phyloP scores from a whole-genome alignment of 2,329 filamentous ascomycete species.

The Ceratocystis diversiconidia region DNA sequence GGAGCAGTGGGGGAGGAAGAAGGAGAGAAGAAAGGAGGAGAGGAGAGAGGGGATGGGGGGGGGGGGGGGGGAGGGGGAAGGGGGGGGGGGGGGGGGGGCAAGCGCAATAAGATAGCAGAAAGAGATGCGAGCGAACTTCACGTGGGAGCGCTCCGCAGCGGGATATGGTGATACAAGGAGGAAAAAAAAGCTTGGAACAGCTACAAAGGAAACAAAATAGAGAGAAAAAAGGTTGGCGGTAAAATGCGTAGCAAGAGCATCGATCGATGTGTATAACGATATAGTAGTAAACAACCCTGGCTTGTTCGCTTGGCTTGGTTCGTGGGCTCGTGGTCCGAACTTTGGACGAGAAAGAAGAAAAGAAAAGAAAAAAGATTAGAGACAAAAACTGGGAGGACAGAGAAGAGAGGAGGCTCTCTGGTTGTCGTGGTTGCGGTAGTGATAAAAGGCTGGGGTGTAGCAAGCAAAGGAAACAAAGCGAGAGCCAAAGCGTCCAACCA shows the following conservation, averaged over 20 bases:
- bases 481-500: slow-evolving; percentile 13
- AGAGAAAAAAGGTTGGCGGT: neutral
- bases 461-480: neutral
- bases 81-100: neutral
- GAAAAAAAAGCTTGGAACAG: slow-evolving; percentile 1
- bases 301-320: neutral
- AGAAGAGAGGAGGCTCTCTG: neutral
- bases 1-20: no score
- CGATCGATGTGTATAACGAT: neutral
- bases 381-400: neutral
- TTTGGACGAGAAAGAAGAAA: neutral
- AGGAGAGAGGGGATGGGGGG: no score
- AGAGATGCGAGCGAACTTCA: neutral
- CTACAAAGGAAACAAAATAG: slow-evolving; percentile 5
- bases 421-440: slow-evolving; percentile 12
- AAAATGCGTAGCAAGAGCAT: neutral
- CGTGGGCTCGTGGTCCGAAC: neutral
- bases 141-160: neutral
- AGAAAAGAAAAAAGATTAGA: neutral
- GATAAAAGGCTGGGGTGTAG: slow-evolving; percentile 12
- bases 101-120: neutral
- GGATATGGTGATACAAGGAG: neutral
- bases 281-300: slow-evolving; percentile 8
- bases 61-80: no score
- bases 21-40: no score